Evolutionary conservation across 2,329 filamentous ascomycete genomes (phyloP).

Genomic region (Colletotrichum lentis): DNA sequence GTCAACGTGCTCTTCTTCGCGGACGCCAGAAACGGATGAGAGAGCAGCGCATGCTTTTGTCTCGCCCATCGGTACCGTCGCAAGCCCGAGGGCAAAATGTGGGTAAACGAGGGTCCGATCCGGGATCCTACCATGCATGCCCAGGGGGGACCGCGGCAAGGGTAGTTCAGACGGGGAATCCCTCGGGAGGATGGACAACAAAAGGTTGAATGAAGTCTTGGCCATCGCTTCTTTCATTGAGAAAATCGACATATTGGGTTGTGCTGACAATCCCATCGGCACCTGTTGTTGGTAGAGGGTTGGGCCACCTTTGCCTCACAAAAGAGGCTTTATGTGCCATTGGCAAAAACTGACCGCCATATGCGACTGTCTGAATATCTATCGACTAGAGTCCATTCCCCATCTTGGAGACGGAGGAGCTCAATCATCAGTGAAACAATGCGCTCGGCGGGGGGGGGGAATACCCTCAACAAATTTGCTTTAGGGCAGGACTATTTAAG

Average conservation of each 20-base stretch:
- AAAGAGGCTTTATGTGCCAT: not conserved
- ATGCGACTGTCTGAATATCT: not conserved
- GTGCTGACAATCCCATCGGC: slow-evolving; percentile 13
- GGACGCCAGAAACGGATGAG: slow-evolving; percentile 4
- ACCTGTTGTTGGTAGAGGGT: not conserved
- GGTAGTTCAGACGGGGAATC: slow-evolving; percentile 36
- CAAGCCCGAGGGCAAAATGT: slow-evolving; percentile 32
- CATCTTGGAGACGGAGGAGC: not conserved
- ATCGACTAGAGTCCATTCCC: not conserved
- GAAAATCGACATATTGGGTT: slow-evolving; percentile 16
- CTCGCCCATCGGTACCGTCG: slow-evolving; percentile 33
- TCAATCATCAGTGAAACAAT: slow-evolving; percentile 2
- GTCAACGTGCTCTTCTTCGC: not conserved
- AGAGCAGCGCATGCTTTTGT: slow-evolving; percentile 27
- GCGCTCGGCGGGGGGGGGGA: not conserved
- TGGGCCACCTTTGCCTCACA: not conserved
- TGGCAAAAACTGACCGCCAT: not conserved
- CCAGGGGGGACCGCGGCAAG: slow-evolving; percentile 27
- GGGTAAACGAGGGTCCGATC: slow-evolving; percentile 22
- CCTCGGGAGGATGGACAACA: slow-evolving; percentile 17
- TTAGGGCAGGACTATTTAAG: slow-evolving; percentile 11
- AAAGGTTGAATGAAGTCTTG: slow-evolving; percentile 26
- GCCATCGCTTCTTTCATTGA: slow-evolving; percentile 34
- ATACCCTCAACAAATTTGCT: not conserved
- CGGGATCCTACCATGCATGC: slow-evolving; percentile 23